Percentiles rank a stretch among this genome's conserved stretches.
Conservation (phyloP, 441 rosid species). For the Adansonia rubrostipa region DNA sequence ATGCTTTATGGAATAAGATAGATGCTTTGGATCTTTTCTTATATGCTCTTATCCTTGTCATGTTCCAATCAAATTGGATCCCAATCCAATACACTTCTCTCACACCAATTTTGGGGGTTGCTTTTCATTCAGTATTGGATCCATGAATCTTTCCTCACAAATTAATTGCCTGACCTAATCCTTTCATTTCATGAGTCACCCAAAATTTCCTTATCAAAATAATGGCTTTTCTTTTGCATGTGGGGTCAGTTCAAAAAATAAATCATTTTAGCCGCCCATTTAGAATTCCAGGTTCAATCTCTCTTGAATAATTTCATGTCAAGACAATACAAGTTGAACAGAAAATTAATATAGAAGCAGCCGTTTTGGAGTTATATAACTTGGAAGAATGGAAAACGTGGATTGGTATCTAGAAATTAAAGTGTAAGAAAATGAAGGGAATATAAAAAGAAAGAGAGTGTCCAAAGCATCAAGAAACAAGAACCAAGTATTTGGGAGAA, state of each 20-base stretch:
- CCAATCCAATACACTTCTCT: neutral
- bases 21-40: neutral
- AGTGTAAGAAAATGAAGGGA: neutral
- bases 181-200: neutral
- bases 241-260: neutral
- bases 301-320: neutral
- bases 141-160: neutral
- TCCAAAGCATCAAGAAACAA: neutral
- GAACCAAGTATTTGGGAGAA: neutral
- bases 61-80: neutral
- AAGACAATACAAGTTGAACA: neutral
- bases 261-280: neutral
- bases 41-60: neutral
- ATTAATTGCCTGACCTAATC: neutral
- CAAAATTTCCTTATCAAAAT: neutral
- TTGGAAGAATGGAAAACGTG: neutral
- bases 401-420: neutral
- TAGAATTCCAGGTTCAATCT: neutral
- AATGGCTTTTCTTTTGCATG: neutral
- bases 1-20: too few species aligned
- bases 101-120: neutral
- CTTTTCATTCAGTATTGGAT: neutral
- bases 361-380: neutral
- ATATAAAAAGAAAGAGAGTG: neutral
- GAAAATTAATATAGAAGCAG: neutral